These are phyloP conservation scores for Arxiozyma slooffiae DNA, from an alignment of 1,139 yeast genomes.

Conservation along the genomic window DNA sequence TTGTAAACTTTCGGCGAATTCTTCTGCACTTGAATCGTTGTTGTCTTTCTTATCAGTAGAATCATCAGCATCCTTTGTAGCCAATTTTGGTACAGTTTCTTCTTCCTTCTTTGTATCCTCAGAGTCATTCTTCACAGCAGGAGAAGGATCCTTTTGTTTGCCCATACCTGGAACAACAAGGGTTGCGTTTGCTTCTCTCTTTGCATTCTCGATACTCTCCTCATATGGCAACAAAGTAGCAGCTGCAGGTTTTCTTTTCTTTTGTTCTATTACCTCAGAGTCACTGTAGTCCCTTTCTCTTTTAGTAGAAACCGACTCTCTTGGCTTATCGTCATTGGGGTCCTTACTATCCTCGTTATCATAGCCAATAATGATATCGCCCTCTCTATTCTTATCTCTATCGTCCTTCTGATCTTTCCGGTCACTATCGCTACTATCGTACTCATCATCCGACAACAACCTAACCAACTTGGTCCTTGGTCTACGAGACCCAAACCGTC, in stretches of 20 bases:
- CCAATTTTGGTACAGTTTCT: conserved; percentile 17
- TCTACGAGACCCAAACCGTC: conserved; percentile 35
- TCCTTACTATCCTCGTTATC: conserved; percentile 7
- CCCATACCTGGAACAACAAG: conserved; percentile 23
- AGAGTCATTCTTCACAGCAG: neutral
- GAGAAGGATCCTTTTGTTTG: conserved; percentile 2
- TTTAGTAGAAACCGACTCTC: conserved; percentile 7
- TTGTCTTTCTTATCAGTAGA: neutral
- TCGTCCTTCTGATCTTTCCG: conserved; percentile 6
- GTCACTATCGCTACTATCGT: conserved; percentile 9
- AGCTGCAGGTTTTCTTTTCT: conserved; percentile 24
- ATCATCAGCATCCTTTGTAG: neutral
- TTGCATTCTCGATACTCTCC: conserved; percentile 22
- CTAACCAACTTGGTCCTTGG: conserved; percentile 22
- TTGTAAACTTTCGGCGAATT: conserved; percentile 27
- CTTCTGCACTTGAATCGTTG: conserved; percentile 27
- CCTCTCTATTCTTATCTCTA: conserved; percentile 1
- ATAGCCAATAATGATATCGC: conserved; percentile 7
- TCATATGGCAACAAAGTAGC: conserved; percentile 27
- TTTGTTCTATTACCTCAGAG: conserved; percentile 12
- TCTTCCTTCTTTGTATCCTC: conserved; percentile 22
- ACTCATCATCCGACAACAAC: conserved; percentile 20
- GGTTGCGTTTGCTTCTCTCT: conserved; percentile 24
- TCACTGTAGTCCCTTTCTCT: conserved; percentile 10
- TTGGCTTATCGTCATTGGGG: neutral